These are phyloP conservation scores for Cutaneotrichosporon sp. DNA, from an alignment of 1,284 basidiomycete genomes.

Conservation along the genomic window DNA sequence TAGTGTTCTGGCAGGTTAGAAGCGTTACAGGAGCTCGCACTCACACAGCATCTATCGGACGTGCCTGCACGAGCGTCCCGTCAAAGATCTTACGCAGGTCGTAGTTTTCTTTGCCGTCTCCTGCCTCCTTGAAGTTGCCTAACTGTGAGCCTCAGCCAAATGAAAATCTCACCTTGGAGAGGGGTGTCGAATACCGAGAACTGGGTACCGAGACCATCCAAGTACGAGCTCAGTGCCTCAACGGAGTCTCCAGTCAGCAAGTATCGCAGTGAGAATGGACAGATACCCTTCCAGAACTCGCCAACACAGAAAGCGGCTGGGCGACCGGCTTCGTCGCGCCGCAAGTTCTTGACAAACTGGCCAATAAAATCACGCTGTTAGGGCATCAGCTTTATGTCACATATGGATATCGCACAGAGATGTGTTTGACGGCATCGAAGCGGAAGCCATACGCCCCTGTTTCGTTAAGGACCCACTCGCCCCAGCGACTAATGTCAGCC, in stretches of 20 bases:
- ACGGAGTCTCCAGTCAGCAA: constrained; percentile 35
- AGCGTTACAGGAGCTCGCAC: constrained; percentile 12
- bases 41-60: constrained; percentile 57
- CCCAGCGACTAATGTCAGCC: constrained; percentile 50
- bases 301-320: constrained; percentile 53
- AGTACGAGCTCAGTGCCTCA: constrained; percentile 35
- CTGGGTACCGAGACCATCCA: constrained; percentile 50
- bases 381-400: neutral
- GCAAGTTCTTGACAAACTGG: constrained; percentile 55
- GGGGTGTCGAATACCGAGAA: constrained; percentile 58
- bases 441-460: constrained; percentile 76
- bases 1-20: constrained; percentile 43
- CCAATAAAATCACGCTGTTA: constrained; percentile 49
- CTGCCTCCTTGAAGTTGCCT: constrained; percentile 53
- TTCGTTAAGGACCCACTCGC: constrained; percentile 59
- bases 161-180: constrained; percentile 46
- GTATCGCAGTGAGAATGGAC: no score
- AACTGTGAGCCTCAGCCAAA: constrained; percentile 2
- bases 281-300: constrained; percentile 53
- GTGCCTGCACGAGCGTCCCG: constrained; percentile 52
- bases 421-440: constrained; percentile 75
- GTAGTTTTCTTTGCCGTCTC: constrained; percentile 50
- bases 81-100: constrained; percentile 57
- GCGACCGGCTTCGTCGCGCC: constrained; percentile 43
- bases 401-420: constrained; percentile 44